Evolutionary conservation across 2,329 filamentous ascomycete genomes (phyloP).

Genomic region (Rhytidhysteron rufulum): DNA sequence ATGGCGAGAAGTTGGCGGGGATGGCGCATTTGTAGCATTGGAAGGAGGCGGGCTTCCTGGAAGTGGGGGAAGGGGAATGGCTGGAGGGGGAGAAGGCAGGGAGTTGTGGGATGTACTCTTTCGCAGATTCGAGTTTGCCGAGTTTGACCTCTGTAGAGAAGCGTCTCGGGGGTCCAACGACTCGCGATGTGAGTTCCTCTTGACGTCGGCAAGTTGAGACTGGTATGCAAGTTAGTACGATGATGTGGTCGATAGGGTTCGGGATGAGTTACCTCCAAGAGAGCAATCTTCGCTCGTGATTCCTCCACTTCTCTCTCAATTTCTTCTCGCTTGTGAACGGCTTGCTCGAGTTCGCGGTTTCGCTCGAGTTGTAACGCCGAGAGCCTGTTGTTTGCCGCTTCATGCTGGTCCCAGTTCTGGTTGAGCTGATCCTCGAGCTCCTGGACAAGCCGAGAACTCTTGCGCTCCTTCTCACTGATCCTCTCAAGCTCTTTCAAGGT

Average conservation of each 20-base stretch:
- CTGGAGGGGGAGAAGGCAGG: slow-evolving; percentile 87
- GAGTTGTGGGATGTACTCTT: slow-evolving; percentile 82
- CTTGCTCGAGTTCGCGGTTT: slow-evolving; percentile 40
- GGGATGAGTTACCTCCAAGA: slow-evolving; percentile 65
- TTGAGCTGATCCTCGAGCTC: slow-evolving; percentile 96
- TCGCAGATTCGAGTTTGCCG: slow-evolving; percentile 66
- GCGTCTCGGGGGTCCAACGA: slow-evolving; percentile 43
- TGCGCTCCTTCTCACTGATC: slow-evolving; percentile 68
- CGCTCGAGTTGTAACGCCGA: slow-evolving; percentile 59
- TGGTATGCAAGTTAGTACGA: slow-evolving; percentile 35
- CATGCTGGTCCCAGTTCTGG: slow-evolving; percentile 90
- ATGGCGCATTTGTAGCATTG: slow-evolving; percentile 52
- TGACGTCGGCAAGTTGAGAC: slow-evolving; percentile 60
- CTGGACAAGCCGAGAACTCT: slow-evolving; percentile 86
- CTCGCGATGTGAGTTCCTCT: slow-evolving; percentile 45
- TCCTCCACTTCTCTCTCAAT: slow-evolving; percentile 68
- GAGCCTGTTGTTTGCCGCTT: slow-evolving; percentile 77
- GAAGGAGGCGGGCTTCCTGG: slow-evolving; percentile 50
- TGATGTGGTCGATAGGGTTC: not conserved
- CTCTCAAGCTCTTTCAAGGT: slow-evolving; percentile 56
- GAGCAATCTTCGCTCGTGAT: slow-evolving; percentile 67
- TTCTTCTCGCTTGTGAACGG: slow-evolving; percentile 39
- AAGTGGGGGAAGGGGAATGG: slow-evolving; percentile 90
- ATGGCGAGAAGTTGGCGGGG: slow-evolving; percentile 63
- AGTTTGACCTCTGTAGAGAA: slow-evolving; percentile 53